A percentile compares a stretch with the other conserved stretches of the same genome.
These are phyloP conservation scores for Prosopis cineraria DNA, from an alignment of 306 rosid genomes.

Conservation along the genomic window DNA sequence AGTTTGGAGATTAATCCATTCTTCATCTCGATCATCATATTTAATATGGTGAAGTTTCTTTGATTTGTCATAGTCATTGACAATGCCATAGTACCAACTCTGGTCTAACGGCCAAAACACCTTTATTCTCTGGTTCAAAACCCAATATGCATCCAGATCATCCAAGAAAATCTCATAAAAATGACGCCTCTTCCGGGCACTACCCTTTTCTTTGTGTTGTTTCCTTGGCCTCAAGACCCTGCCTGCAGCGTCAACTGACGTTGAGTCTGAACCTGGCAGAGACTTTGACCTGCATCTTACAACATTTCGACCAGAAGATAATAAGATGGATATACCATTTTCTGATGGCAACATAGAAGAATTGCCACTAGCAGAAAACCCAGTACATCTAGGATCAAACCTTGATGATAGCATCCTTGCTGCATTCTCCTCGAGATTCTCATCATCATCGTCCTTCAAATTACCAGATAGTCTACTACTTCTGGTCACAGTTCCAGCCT, in stretches of 20 bases:
- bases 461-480: slow-evolving; percentile 49
- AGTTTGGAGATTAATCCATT: slow-evolving; percentile 85
- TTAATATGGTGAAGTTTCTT: slow-evolving; percentile 81
- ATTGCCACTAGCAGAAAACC: slow-evolving; percentile 65
- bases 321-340: slow-evolving; percentile 56
- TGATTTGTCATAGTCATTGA: slow-evolving; percentile 62
- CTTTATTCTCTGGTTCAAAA: slow-evolving; percentile 72
- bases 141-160: slow-evolving; percentile 77
- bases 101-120: slow-evolving; percentile 97
- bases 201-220: slow-evolving; percentile 60
- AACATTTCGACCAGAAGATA: slow-evolving; percentile 55
- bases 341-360: slow-evolving; percentile 54
- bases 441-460: slow-evolving; percentile 72
- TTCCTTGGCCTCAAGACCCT: slow-evolving; percentile 87
- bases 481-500: slow-evolving; percentile 52
- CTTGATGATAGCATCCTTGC: slow-evolving; percentile 97
- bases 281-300: slow-evolving; percentile 54
- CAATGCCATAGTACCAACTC: slow-evolving; percentile 89
- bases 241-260: slow-evolving; percentile 68
- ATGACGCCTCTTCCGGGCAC: slow-evolving; percentile 80
- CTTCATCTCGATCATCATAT: slow-evolving; percentile 95
- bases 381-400: slow-evolving; percentile 97
- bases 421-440: slow-evolving; percentile 97
- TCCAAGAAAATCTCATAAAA: slow-evolving; percentile 73
- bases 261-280: slow-evolving; percentile 63